These are phyloP conservation scores for Saitozyma sp. DNA, from an alignment of 768 basidiomycete species.

Conservation along the genomic window DNA sequence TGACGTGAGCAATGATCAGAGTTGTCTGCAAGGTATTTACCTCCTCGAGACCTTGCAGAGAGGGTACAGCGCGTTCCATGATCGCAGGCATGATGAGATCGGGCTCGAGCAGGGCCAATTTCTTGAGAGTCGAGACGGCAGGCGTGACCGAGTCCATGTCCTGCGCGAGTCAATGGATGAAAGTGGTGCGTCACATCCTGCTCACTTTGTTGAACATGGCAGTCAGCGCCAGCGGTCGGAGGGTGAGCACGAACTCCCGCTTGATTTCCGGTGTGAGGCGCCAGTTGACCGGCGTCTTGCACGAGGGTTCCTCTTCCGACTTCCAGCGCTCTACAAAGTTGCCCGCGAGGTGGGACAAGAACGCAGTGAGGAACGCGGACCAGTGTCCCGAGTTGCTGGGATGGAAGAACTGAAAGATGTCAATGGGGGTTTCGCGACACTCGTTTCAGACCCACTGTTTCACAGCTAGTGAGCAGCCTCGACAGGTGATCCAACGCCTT, in stretches of 20 bases:
- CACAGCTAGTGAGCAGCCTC: conserved; percentile 78
- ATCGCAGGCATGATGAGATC: conserved; percentile 79
- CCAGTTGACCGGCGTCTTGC: conserved; percentile 78
- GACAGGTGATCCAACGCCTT: conserved; percentile 83
- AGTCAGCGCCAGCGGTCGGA: conserved; percentile 78
- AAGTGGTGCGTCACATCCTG: neutral
- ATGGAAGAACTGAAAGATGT: conserved; percentile 66
- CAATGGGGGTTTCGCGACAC: conserved; percentile 3
- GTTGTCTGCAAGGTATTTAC: conserved; percentile 52
- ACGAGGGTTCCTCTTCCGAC: conserved; percentile 72
- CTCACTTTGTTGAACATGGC: conserved; percentile 77
- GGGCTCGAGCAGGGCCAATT: conserved; percentile 79
- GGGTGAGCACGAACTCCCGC: conserved; percentile 76
- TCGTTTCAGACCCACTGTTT: conserved; percentile 56
- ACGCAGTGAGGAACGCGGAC: conserved; percentile 60
- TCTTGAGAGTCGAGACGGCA: conserved; percentile 76
- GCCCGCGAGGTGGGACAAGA: conserved; percentile 78
- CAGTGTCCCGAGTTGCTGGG: conserved; percentile 82
- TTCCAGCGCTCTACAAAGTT: conserved; percentile 77
- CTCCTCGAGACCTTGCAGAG: conserved; percentile 84
- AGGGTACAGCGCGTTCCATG: conserved; percentile 78
- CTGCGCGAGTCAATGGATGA: conserved; percentile 11
- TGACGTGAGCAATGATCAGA: conserved; percentile 3
- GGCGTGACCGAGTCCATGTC: conserved; percentile 71
- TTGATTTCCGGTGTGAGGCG: conserved; percentile 76